Evolutionary conservation across 192 early-diverging fungal species (phyloP).

Genomic region (Coemansia sp.): DNA sequence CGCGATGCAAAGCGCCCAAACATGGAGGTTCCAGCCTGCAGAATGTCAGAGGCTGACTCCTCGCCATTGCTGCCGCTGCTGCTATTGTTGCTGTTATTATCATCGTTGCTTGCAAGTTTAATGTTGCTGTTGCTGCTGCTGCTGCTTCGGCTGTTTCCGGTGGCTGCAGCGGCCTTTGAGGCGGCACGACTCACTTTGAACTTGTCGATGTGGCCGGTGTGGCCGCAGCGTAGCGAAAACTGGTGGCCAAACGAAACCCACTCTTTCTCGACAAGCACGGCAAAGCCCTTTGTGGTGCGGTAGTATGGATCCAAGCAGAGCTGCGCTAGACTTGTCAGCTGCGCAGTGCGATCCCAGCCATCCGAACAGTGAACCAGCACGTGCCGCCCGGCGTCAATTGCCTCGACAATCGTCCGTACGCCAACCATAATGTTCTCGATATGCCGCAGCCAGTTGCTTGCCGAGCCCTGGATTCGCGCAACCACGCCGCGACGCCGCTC

Average conservation of each 20-base stretch:
- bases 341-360: conserved; percentile 98
- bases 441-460: conserved; percentile 88
- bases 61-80: conserved; percentile 2
- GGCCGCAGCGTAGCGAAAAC: conserved; percentile 90
- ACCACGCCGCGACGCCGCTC: conserved; percentile 43
- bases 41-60: conserved; percentile 18
- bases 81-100: not conserved
- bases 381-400: conserved; percentile 72
- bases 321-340: conserved; percentile 85
- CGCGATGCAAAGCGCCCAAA: conserved; percentile 49
- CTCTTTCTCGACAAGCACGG: conserved; percentile 92
- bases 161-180: not conserved
- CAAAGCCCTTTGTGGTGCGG: conserved; percentile 90
- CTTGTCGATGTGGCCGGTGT: conserved; percentile 75
- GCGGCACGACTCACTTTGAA: conserved; percentile 54
- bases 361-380: conserved; percentile 98
- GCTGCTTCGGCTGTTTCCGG: not conserved
- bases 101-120: not conserved
- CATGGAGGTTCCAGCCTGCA: conserved; percentile 36
- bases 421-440: conserved; percentile 82
- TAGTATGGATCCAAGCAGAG: conserved; percentile 96
- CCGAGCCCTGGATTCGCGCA: conserved; percentile 58
- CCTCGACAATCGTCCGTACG: conserved; percentile 74
- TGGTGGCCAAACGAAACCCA: conserved; percentile 98
- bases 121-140: conserved; percentile 7